Evolutionary conservation across 2,329 filamentous ascomycete species (phyloP).

Genomic region (Fusarium subtropicale): DNA sequence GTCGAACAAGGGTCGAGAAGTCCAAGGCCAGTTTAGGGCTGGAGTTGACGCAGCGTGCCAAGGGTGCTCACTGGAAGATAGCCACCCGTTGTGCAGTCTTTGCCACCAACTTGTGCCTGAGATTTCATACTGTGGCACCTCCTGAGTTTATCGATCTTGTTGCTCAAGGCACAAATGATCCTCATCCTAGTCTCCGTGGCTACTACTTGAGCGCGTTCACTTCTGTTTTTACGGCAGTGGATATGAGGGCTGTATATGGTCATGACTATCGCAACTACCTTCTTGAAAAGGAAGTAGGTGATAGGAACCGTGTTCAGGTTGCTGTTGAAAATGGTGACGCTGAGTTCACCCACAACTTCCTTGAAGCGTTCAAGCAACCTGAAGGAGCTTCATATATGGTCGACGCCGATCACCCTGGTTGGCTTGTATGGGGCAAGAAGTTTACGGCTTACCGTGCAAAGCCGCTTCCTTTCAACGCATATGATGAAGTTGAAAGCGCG

Average conservation of each 20-base stretch:
- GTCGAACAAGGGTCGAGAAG: slow-evolving; percentile 80
- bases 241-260: slow-evolving; percentile 84
- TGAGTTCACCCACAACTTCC: slow-evolving; percentile 81
- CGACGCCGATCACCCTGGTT: slow-evolving; percentile 91
- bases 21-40: slow-evolving; percentile 85
- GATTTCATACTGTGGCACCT: slow-evolving; percentile 90
- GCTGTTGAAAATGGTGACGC: slow-evolving; percentile 79
- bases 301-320: slow-evolving; percentile 81
- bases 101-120: slow-evolving; percentile 87
- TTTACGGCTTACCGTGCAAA: slow-evolving; percentile 84
- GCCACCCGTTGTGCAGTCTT: slow-evolving; percentile 90
- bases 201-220: slow-evolving; percentile 85
- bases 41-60: slow-evolving; percentile 82
- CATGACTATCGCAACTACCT: slow-evolving; percentile 92
- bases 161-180: slow-evolving; percentile 84
- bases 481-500: slow-evolving; percentile 82
- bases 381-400: slow-evolving; percentile 82
- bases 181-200: slow-evolving; percentile 85
- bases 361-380: slow-evolving; percentile 80
- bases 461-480: slow-evolving; percentile 73
- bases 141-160: slow-evolving; percentile 86
- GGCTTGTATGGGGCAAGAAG: slow-evolving; percentile 93
- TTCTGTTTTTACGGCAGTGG: slow-evolving; percentile 82
- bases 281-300: slow-evolving; percentile 76
- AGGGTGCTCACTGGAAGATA: slow-evolving; percentile 94